Percentiles rank a stretch among this genome's conserved stretches.
phyloP scores from a whole-genome alignment of 768 basidiomycete species.

The Tulasnella sp. region DNA sequence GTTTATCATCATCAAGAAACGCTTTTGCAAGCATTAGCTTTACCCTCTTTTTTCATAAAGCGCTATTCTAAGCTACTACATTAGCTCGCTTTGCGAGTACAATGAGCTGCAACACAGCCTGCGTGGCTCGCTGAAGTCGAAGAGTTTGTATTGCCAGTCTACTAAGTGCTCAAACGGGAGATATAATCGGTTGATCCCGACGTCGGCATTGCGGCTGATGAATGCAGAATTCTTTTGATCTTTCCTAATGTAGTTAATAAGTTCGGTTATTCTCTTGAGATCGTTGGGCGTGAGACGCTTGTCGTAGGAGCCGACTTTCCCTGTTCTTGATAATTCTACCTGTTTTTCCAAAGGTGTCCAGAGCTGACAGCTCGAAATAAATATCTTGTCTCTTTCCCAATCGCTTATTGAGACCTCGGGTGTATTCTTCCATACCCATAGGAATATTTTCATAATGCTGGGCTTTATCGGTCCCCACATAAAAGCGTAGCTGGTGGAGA shows the following conservation, averaged over 20 bases:
- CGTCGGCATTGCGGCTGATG: background rate
- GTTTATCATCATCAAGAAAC: too few relatives aligned
- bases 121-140: background rate
- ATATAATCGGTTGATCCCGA: background rate
- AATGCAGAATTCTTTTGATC: background rate
- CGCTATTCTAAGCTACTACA: too few relatives aligned
- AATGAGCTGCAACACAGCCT: background rate
- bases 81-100: too few relatives aligned
- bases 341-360: background rate
- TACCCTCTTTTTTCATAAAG: too few relatives aligned
- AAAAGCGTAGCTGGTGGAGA: background rate
- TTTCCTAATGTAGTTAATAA: background rate
- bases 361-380: background rate
- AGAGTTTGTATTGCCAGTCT: background rate
- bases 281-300: background rate
- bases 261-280: background rate
- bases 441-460: background rate
- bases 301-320: background rate
- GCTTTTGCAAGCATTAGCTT: too few relatives aligned
- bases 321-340: background rate
- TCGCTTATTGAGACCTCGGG: background rate
- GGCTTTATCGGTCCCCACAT: background rate
- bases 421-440: background rate
- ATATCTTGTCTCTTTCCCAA: background rate
- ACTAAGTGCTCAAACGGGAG: too few relatives aligned